Conservation (phyloP, 768 basidiomycete genomes). For the Lactarius sp. region DNA sequence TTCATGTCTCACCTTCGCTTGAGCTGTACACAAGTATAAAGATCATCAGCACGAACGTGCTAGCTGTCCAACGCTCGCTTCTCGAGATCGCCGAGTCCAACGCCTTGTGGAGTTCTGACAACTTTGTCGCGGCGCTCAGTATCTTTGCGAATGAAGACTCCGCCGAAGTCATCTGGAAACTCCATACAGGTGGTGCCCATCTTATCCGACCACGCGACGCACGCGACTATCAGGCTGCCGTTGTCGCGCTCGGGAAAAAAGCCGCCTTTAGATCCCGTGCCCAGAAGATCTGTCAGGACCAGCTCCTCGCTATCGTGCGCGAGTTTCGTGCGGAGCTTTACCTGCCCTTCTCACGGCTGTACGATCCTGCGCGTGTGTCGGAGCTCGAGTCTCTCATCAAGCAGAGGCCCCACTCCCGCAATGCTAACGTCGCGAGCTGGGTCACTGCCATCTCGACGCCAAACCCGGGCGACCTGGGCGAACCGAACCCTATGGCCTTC, state of each 20-base stretch:
- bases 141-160: slow-evolving; percentile 42
- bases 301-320: slow-evolving; percentile 44
- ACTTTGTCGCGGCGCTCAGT: slow-evolving; percentile 50
- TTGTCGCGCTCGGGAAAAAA: slow-evolving; percentile 36
- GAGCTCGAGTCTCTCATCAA: slow-evolving; percentile 46
- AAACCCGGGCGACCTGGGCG: slow-evolving; percentile 31
- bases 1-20: slow-evolving; percentile 46
- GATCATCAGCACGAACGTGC: slow-evolving; percentile 32
- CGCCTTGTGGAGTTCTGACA: slow-evolving; percentile 48
- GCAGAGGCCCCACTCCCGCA: slow-evolving; percentile 37
- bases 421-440: slow-evolving; percentile 48
- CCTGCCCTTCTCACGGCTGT: slow-evolving; percentile 44
- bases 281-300: slow-evolving; percentile 45
- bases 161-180: slow-evolving; percentile 33
- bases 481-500: slow-evolving; percentile 51
- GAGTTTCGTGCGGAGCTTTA: slow-evolving; percentile 43
- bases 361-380: slow-evolving; percentile 36
- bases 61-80: slow-evolving; percentile 27
- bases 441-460: slow-evolving; percentile 45
- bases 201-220: slow-evolving; percentile 61
- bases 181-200: slow-evolving; percentile 45
- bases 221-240: slow-evolving; percentile 42
- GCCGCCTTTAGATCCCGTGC: slow-evolving; percentile 30
- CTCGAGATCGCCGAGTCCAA: slow-evolving; percentile 35
- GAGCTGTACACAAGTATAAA: slow-evolving; percentile 43